Percentiles rank a stretch among this genome's conserved stretches.
These are phyloP conservation scores for Phytophthora meadii DNA, from an alignment of 352 stramenopile genomes.

Conservation along the genomic window DNA sequence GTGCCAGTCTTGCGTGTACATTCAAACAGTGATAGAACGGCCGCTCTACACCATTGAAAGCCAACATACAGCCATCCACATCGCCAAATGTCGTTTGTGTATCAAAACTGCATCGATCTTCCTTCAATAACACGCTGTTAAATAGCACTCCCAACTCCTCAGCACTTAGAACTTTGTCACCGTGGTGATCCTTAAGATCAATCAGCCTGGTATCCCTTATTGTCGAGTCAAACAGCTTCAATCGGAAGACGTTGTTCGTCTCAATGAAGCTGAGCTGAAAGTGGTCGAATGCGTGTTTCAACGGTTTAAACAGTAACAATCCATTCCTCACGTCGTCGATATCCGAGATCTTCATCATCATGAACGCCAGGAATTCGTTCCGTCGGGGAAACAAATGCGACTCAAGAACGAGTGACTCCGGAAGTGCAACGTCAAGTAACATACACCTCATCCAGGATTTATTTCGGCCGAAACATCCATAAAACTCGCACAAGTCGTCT, in stretches of 20 bases:
- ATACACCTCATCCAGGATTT: no score
- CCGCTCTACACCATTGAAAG: slow-evolving; percentile 19
- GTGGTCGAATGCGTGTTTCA: slow-evolving; percentile 12
- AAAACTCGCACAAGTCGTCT: no score
- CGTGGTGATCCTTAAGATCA: slow-evolving; percentile 5
- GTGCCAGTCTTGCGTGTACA: slow-evolving; percentile 27
- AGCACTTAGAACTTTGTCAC: slow-evolving; percentile 2
- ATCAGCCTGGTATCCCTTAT: background rate
- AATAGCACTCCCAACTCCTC: slow-evolving; percentile 6
- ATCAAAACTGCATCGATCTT: slow-evolving; percentile 10
- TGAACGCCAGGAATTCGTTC: slow-evolving; percentile 1
- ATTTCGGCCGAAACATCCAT: no score
- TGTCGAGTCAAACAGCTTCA: background rate
- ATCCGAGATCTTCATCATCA: slow-evolving; percentile 35
- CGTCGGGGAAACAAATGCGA: no score
- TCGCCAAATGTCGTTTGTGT: slow-evolving; percentile 1
- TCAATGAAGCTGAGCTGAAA: background rate
- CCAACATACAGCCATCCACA: slow-evolving; percentile 1
- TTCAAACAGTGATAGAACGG: slow-evolving; percentile 38
- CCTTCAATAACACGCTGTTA: slow-evolving; percentile 1
- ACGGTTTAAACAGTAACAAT: slow-evolving; percentile 29
- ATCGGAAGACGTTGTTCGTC: background rate
- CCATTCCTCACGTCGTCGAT: slow-evolving; percentile 37
- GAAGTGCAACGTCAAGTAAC: no score
- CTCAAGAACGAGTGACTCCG: no score